Conservation (phyloP, 2,329 filamentous ascomycete species). For the Nemania sp. region DNA sequence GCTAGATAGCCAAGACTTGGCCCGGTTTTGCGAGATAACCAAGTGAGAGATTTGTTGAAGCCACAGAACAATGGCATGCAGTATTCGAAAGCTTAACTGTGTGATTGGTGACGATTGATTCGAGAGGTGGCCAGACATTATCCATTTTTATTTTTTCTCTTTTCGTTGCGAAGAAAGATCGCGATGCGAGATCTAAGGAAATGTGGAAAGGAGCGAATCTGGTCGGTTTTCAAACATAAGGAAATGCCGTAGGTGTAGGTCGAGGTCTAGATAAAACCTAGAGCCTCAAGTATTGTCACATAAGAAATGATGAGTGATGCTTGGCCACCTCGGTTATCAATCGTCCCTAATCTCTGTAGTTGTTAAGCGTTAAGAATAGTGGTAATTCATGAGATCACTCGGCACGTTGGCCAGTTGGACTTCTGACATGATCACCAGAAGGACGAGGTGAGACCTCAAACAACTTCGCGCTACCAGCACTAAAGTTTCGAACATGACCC, state of each 20-base stretch:
- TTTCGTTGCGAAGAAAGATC: conserved; percentile 13
- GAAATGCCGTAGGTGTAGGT: conserved; percentile 32
- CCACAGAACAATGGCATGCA: neutral
- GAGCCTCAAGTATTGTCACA: conserved; percentile 10
- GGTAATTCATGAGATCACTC: conserved; percentile 27
- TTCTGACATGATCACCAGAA: conserved; percentile 55
- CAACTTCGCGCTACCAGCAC: conserved; percentile 75
- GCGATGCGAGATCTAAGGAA: conserved; percentile 34
- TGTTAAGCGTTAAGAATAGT: conserved; percentile 10
- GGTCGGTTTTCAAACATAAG: conserved; percentile 35
- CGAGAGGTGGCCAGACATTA: conserved; percentile 24
- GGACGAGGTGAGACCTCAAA: conserved; percentile 65
- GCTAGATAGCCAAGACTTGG: conserved; percentile 5
- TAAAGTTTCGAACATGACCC: conserved; percentile 70
- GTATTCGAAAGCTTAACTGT: conserved; percentile 3
- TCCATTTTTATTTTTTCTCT: neutral
- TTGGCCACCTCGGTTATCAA: conserved; percentile 29
- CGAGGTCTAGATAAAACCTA: conserved; percentile 8
- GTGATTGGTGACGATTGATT: conserved; percentile 19
- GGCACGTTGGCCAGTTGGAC: conserved; percentile 37
- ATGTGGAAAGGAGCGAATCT: conserved; percentile 39
- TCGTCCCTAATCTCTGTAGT: conserved; percentile 17
- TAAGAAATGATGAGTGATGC: conserved; percentile 38
- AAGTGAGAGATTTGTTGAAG: conserved; percentile 6
- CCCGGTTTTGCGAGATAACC: neutral